These are phyloP conservation scores for Xylaria bambusicola DNA, from an alignment of 495 filamentous ascomycete genomes.

Conservation along the genomic window DNA sequence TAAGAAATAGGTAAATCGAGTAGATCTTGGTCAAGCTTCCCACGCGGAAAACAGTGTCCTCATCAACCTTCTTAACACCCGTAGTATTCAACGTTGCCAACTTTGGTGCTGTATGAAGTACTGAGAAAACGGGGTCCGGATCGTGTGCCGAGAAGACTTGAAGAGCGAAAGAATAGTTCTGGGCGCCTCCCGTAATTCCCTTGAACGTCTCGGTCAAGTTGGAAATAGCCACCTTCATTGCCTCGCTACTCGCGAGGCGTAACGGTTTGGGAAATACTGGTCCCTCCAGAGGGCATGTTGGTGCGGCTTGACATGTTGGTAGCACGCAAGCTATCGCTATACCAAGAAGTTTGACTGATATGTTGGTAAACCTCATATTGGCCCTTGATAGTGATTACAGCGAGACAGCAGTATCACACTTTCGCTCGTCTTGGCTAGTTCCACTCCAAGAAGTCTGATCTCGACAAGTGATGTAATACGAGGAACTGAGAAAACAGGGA, in stretches of 20 bases:
- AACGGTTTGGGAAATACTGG: slow-evolving; percentile 49
- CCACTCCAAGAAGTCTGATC: too few relatives aligned
- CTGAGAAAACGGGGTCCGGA: slow-evolving; percentile 45
- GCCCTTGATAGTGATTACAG: not conserved
- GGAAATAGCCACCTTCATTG: slow-evolving; percentile 37
- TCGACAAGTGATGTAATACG: too few relatives aligned
- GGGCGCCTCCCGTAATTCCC: slow-evolving; percentile 26
- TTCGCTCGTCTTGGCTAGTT: too few relatives aligned
- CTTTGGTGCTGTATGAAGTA: slow-evolving; percentile 51
- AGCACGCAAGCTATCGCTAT: slow-evolving; percentile 14
- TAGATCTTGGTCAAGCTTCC: slow-evolving; percentile 56
- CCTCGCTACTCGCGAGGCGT: slow-evolving; percentile 33
- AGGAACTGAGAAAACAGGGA: too few relatives aligned
- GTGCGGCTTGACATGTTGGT: slow-evolving; percentile 22
- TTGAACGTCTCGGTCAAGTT: slow-evolving; percentile 39
- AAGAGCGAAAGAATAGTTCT: slow-evolving; percentile 51
- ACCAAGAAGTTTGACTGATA: not conserved
- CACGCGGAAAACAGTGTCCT: slow-evolving; percentile 50
- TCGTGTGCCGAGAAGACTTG: slow-evolving; percentile 50
- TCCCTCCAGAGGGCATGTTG: slow-evolving; percentile 52
- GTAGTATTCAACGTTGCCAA: slow-evolving; percentile 33
- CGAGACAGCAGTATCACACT: too few relatives aligned
- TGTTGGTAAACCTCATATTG: not conserved
- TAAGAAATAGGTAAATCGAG: slow-evolving; percentile 47
- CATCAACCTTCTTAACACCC: slow-evolving; percentile 44